Evolutionary conservation across 2,329 filamentous ascomycete genomes (phyloP), one percentile per base, ranked within the genome.

Genomic region (Fusarium praegraminearum): DNA sequence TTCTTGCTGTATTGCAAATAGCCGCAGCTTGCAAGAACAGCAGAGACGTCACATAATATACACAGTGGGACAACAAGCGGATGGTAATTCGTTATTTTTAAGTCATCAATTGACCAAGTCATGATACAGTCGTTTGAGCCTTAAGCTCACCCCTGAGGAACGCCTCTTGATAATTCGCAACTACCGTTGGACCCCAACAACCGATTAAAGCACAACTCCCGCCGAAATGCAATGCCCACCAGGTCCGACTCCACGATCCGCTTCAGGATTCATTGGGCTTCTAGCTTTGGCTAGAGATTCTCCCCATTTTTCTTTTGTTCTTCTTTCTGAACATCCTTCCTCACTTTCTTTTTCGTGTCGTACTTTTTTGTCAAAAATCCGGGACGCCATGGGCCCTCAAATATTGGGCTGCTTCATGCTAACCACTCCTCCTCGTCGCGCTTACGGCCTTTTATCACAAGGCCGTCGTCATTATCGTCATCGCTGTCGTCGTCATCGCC

Each of bases 341-440:
- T 64, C 59, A 57, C 59, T 33, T 60, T 36, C 60, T 65, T 57
- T 64, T 56, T 57, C 36, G 35, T 72, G 36, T 55, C 62, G 24
- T 61, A 43, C 41, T 62, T 58, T 65, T 60, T 67, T 24, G 55
- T 43, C 52, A 60, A 47, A 43, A 26, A 40, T 54, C 44, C 56
- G 51, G 33, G 35, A 54, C 32, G 28, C 57, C 53, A 22, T 52
- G 11, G n/a, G 50, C 40, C 13, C 36, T 28, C 24, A 32, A 44
- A 28, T 35, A 30, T 40, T 35, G 44, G 43, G 40, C 52, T 63
- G 51, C 35, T 30, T 53, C 60, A 88, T 58, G 86, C 87, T 67
- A 89, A 81, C 87, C 87, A 89, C 68, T 86, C 83, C 75, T 89
- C 86, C 69, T 89, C 87, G 56, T 86, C 83, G 67, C 87, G 81